Evolutionary conservation across 305 asterid genomes (phyloP).

Genomic region (Fraxinus platypoda): DNA sequence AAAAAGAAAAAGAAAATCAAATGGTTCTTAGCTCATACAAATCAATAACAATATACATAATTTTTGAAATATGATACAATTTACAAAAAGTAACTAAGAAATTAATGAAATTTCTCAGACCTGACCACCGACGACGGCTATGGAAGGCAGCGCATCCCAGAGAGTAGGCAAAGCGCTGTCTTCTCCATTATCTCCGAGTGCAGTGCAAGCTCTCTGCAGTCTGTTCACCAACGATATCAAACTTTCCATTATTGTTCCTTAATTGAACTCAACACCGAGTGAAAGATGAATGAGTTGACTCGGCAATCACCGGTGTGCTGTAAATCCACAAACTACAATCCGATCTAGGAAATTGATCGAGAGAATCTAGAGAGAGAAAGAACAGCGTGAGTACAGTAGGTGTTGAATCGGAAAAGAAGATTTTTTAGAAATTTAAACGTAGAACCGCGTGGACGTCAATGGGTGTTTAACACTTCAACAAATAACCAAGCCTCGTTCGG

Average conservation of each 20-base stretch:
- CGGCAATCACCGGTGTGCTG: conserved; percentile 18
- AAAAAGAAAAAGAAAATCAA: background rate
- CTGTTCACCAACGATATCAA: conserved; percentile 64
- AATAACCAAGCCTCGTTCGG: no score
- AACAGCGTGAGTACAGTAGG: background rate
- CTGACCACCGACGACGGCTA: conserved; percentile 91
- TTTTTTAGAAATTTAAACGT: conserved; percentile 15
- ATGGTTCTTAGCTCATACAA: conserved; percentile 6
- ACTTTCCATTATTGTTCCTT: conserved; percentile 48
- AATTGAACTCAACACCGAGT: conserved; percentile 16
- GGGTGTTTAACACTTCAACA: background rate
- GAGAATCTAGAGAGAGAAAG: background rate
- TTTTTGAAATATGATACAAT: background rate
- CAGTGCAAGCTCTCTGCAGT: conserved; percentile 81
- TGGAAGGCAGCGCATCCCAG: conserved; percentile 82
- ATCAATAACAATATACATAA: conserved; percentile 8
- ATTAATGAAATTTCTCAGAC: conserved; percentile 23
- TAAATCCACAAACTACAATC: background rate
- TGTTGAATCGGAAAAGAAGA: background rate
- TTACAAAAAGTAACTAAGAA: background rate
- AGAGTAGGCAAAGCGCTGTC: conserved; percentile 72
- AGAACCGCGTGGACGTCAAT: conserved; percentile 27
- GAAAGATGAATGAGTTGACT: conserved; percentile 29
- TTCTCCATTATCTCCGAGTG: conserved; percentile 80
- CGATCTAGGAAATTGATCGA: conserved; percentile 20